Percentiles rank a stretch among this genome's conserved stretches.
Conservation (phyloP, 108 stramenopile species). For the Asterionellopsis glacialis region DNA sequence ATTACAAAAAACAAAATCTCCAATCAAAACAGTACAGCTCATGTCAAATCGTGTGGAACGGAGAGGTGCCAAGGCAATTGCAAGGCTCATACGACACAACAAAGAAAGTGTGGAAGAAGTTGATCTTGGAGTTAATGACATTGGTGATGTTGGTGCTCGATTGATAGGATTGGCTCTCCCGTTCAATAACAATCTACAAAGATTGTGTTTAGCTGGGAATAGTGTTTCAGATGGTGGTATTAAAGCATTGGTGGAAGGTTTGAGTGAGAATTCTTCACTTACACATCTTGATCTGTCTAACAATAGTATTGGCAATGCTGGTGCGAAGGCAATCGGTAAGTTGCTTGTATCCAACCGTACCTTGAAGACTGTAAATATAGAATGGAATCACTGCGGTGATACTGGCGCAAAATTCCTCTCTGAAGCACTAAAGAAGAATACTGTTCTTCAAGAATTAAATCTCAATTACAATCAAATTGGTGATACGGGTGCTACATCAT, state of each 20-base stretch:
- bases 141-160: too few species aligned
- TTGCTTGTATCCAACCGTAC: background rate
- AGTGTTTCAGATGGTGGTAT: background rate
- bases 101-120: too few species aligned
- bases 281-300: background rate
- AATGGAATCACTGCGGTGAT: background rate
- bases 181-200: background rate
- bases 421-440: background rate
- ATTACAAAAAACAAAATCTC: too few species aligned
- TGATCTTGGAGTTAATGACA: too few species aligned
- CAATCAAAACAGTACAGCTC: too few species aligned
- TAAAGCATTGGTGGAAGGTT: background rate
- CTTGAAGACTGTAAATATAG: background rate
- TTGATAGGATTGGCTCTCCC: background rate
- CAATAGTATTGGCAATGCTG: slow-evolving; percentile 1
- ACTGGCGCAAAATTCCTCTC: background rate
- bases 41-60: too few species aligned
- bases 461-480: background rate
- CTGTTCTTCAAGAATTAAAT: background rate
- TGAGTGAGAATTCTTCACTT: background rate
- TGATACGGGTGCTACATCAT: background rate
- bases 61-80: too few species aligned
- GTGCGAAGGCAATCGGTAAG: background rate
- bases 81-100: too few species aligned
- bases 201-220: background rate